A percentile compares a stretch with the other conserved stretches of the same genome.
Conservation (phyloP, 1,284 basidiomycete genomes). For the Rhodotorula sp. region DNA sequence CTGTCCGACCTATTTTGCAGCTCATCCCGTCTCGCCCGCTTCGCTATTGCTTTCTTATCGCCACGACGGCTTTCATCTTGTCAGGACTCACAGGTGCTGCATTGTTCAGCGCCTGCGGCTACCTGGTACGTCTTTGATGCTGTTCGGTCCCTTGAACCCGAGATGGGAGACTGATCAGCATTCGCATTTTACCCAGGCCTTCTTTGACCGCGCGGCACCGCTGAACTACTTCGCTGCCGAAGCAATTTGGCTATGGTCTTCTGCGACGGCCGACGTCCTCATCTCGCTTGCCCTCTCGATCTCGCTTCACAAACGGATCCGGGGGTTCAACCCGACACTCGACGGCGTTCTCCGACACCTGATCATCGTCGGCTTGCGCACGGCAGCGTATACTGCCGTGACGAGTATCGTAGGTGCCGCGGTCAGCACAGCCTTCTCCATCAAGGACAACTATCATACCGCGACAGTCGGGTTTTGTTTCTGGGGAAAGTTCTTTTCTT, state of each 20-base stretch:
- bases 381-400: constrained; percentile 22
- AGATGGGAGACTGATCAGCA: neutral
- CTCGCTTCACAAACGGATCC: constrained; percentile 17
- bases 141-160: neutral
- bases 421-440: neutral
- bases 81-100: neutral
- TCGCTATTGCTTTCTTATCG: neutral
- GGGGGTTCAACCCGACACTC: constrained; percentile 19
- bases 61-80: neutral
- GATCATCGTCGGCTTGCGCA: constrained; percentile 16
- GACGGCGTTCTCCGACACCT: constrained; percentile 17
- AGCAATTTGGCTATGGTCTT: constrained; percentile 23
- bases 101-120: constrained; percentile 2
- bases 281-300: constrained; percentile 24
- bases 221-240: constrained; percentile 6
- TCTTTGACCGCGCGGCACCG: neutral
- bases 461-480: constrained; percentile 17
- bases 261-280: constrained; percentile 17
- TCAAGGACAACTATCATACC: neutral
- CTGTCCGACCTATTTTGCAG: neutral
- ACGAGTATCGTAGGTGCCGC: constrained; percentile 12
- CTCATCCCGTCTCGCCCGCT: neutral
- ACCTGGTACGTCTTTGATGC: neutral
- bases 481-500: constrained; percentile 2
- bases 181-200: neutral